phyloP scores from a whole-genome alignment of 495 filamentous ascomycete genomes.

The Penicillium dipodomyicola region DNA sequence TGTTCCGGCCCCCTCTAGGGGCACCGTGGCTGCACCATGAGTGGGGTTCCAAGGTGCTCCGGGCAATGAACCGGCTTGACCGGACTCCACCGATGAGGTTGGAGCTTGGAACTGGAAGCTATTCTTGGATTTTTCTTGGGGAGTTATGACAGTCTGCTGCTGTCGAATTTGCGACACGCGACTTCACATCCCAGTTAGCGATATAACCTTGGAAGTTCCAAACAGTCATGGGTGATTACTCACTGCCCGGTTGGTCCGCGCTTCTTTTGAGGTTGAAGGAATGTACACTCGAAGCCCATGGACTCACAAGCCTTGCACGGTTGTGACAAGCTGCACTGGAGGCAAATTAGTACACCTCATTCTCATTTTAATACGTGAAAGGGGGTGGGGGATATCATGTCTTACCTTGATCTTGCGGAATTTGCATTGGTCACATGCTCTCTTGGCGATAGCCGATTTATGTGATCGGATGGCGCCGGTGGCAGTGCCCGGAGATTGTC shows the following conservation, averaged over 20 bases:
- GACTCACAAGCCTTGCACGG: constrained; percentile 40
- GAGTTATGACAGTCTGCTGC: constrained; percentile 31
- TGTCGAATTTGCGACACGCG: constrained; percentile 44
- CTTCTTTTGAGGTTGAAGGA: constrained; percentile 46
- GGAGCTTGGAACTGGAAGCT: constrained; percentile 24
- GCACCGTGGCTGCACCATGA: constrained; percentile 23
- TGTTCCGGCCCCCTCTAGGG: constrained; percentile 21
- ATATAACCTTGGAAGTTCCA: no score
- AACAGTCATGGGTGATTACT: constrained; percentile 21
- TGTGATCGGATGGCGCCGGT: constrained; percentile 32
- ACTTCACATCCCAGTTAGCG: constrained; percentile 19
- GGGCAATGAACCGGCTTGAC: constrained; percentile 21
- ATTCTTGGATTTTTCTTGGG: constrained; percentile 21
- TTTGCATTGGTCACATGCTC: constrained; percentile 46
- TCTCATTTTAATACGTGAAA: background rate
- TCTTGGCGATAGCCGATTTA: constrained; percentile 32
- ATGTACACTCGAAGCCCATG: constrained; percentile 47
- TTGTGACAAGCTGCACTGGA: constrained; percentile 41
- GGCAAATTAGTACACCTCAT: constrained; percentile 9
- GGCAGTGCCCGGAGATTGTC: constrained; percentile 6
- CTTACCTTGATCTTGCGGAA: constrained; percentile 45
- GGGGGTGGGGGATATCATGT: constrained; percentile 7
- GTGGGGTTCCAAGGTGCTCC: constrained; percentile 24
- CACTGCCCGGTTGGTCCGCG: constrained; percentile 43
- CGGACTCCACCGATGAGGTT: constrained; percentile 21